A percentile compares a stretch with the other conserved stretches of the same genome.
These are phyloP conservation scores for Solanum commersonii DNA, from an alignment of 257 asterid species.

Conservation along the genomic window DNA sequence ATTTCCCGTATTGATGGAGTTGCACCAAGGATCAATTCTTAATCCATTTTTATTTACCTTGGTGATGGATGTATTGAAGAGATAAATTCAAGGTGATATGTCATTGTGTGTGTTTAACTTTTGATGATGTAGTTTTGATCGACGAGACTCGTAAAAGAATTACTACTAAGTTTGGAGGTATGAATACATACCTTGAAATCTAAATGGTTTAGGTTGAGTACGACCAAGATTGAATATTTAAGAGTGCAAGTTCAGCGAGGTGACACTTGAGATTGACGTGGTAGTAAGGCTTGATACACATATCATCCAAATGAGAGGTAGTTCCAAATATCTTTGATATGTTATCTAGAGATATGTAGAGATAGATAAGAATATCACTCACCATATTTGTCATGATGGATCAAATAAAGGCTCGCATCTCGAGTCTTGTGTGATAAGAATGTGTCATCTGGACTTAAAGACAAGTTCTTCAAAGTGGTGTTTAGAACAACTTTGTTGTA, in stretches of 20 bases:
- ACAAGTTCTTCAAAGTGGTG: neutral
- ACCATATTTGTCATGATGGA: neutral
- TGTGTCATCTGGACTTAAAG: neutral
- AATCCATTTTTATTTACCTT: neutral
- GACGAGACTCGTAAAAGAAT: too few species aligned
- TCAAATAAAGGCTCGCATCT: too few species aligned
- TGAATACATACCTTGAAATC: neutral
- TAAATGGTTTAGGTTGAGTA: neutral
- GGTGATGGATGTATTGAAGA: neutral
- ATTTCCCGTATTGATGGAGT: too few species aligned
- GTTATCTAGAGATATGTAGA: too few species aligned
- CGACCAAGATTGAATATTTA: neutral
- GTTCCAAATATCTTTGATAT: neutral
- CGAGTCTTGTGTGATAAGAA: neutral
- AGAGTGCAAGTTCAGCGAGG: neutral
- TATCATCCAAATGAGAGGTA: neutral
- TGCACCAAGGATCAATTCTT: neutral
- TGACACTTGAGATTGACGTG: too few species aligned
- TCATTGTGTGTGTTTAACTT: neutral
- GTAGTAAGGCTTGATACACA: neutral
- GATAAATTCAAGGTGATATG: neutral
- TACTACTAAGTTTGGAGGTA: neutral
- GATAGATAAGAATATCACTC: neutral
- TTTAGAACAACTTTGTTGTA: neutral
- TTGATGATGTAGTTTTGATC: neutral